These are phyloP conservation scores for Phytophthora palmivora DNA, from an alignment of 352 stramenopile genomes.

Conservation along the genomic window DNA sequence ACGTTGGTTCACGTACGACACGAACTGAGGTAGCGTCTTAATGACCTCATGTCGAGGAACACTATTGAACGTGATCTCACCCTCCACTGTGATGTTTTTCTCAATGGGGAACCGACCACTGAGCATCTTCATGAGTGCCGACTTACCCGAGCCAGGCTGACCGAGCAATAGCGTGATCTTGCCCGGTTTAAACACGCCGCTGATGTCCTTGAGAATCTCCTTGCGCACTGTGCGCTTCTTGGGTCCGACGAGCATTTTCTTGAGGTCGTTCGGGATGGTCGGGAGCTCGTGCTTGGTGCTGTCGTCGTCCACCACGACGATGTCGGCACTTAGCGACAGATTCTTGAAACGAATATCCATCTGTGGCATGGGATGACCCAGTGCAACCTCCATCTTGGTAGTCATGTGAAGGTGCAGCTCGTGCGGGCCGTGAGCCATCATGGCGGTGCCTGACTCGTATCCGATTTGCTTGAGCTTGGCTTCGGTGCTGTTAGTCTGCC, in stretches of 20 bases:
- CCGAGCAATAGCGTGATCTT: slow-evolving; percentile 48
- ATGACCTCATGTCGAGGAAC: slow-evolving; percentile 33
- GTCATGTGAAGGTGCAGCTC: slow-evolving; percentile 42
- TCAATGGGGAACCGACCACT: slow-evolving; percentile 44
- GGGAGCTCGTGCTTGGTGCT: slow-evolving; percentile 27
- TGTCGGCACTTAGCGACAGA: slow-evolving; percentile 47
- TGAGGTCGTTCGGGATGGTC: too few species aligned
- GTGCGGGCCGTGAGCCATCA: slow-evolving; percentile 44
- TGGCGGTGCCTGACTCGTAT: slow-evolving; percentile 28
- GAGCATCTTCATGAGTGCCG: slow-evolving; percentile 50
- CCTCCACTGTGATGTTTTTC: slow-evolving; percentile 50
- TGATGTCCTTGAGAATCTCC: slow-evolving; percentile 48
- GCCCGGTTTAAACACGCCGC: slow-evolving; percentile 39
- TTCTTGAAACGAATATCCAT: slow-evolving; percentile 57
- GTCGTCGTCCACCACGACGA: slow-evolving; percentile 37
- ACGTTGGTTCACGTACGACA: too few species aligned
- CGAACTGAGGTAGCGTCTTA: slow-evolving; percentile 39
- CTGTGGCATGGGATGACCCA: slow-evolving; percentile 43
- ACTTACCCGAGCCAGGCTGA: too few species aligned
- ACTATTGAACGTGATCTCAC: slow-evolving; percentile 50
- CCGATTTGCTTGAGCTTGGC: slow-evolving; percentile 15
- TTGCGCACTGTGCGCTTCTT: slow-evolving; percentile 41
- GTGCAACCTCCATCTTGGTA: slow-evolving; percentile 30
- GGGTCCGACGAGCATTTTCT: slow-evolving; percentile 31
- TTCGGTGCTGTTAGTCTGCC: slow-evolving; percentile 1